Base-by-base conservation (phyloP, 1,139 yeast genomes). In the Candida sp. region DNA sequence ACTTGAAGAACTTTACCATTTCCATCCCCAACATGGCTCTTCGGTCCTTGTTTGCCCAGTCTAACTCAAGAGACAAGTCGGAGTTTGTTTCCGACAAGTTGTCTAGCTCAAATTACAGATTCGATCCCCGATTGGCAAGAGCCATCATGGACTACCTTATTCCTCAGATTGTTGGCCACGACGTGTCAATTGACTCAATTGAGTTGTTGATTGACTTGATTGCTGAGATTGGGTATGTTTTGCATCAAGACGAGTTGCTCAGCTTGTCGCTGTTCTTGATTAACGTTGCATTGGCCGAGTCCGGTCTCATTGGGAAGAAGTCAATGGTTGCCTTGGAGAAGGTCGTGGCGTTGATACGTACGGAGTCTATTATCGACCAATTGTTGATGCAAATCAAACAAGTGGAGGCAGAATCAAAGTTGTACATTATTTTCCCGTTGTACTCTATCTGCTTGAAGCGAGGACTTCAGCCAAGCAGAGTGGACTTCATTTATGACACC, bases 1-100 rank as follows among this genome's bases (percentile, higher is more conserved):
- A 41, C 8, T 55, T 41, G 60, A 54, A 69, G 44, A 73, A 80
- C 37, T 82, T 84, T 56, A 81, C 87, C n/a, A 79, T 84, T 1
- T 82, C 90, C 2, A 82, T 86, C 43, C 83, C 85, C 38, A 83
- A 86, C 39, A 85, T 89, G 85, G 94, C 94, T 0, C 70, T 88
- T 50, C 80, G 88, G 47, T 78, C 86, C 42, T 78, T 88, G 22
- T 72, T 89, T 55, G 57, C 50, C 8, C 59, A 55, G 32, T 53
- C 56, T 5, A 56, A 56, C 35, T 57, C 57, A 25, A 49, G 52
- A 50, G 53, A 49, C 30, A 49, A 54, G n/a, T 77, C 67, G 7
- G 60, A 60, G 30, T 63, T 54, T 50, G 60, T 68, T 47, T 54
- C 63, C 5, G 57, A 54, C 30, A 49, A 54, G 11, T 54, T 65